Conservation (phyloP, 139 green algal genomes). For the Pseudopediastrum boryanum region DNA sequence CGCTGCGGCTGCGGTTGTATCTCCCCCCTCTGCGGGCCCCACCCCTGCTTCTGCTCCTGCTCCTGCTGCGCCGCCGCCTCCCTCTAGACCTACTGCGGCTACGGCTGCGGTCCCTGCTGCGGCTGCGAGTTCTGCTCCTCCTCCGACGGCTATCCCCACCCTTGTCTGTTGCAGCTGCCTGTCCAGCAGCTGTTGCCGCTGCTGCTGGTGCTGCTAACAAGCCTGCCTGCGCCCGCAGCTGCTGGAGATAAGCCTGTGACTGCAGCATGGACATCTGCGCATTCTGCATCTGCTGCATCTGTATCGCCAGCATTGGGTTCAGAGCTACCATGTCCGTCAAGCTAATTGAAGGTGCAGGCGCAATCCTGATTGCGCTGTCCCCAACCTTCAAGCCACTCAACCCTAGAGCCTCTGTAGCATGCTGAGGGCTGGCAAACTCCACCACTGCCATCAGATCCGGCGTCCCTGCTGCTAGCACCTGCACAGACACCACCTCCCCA, state of each 20-base stretch:
- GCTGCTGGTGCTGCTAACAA: not conserved
- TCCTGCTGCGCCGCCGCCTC: conserved; percentile 8
- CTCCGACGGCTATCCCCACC: not conserved
- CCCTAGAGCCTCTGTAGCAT: conserved; percentile 46
- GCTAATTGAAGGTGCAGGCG: conserved; percentile 23
- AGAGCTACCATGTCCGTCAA: conserved; percentile 18
- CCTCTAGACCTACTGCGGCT: not conserved
- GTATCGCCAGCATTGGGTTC: conserved; percentile 63
- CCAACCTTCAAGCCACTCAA: conserved; percentile 56
- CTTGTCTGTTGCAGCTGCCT: conserved; percentile 3
- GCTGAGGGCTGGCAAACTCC: conserved; percentile 17
- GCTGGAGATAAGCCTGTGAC: conserved; percentile 52
- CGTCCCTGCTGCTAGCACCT: not conserved
- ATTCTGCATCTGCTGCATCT: conserved; percentile 64
- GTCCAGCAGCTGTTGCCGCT: not conserved
- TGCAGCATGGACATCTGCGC: conserved; percentile 55
- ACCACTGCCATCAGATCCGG: conserved; percentile 14
- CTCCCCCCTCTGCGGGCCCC: not conserved
- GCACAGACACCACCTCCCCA: not conserved
- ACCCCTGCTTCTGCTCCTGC: not conserved
- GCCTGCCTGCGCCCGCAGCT: conserved; percentile 7
- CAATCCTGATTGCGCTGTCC: conserved; percentile 37
- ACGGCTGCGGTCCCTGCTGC: not conserved
- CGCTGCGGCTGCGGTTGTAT: not conserved
- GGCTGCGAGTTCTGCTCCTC: not conserved